Evolutionary conservation across 2,329 filamentous ascomycete genomes (phyloP).

Genomic region (Colletotrichum chrysophilum): DNA sequence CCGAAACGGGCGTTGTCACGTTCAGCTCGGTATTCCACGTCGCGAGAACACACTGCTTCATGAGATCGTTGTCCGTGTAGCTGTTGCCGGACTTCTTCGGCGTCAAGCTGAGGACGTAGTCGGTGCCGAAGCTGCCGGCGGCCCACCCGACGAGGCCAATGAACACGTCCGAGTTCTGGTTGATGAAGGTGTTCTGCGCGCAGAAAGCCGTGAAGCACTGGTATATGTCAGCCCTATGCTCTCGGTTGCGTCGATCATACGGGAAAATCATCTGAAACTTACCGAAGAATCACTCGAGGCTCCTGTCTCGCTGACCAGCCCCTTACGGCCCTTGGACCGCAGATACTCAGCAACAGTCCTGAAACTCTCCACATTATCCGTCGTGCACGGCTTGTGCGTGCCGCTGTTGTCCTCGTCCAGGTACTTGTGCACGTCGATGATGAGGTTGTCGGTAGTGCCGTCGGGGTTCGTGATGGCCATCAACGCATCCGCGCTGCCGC

Average conservation of each 20-base stretch:
- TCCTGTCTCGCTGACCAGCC: conserved; percentile 58
- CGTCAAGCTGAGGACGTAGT: conserved; percentile 49
- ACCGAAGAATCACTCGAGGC: conserved; percentile 47
- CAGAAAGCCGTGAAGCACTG: conserved; percentile 50
- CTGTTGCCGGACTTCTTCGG: conserved; percentile 36
- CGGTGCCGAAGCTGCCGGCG: conserved; percentile 47
- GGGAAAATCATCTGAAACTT: conserved; percentile 19
- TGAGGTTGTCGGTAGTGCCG: conserved; percentile 58
- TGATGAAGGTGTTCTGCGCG: conserved; percentile 51
- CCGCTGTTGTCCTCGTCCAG: conserved; percentile 63
- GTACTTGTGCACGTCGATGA: conserved; percentile 67
- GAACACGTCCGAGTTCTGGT: conserved; percentile 51
- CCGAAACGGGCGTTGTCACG: neutral
- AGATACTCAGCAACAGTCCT: conserved; percentile 51
- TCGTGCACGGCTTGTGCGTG: conserved; percentile 55
- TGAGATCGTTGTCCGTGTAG: conserved; percentile 43
- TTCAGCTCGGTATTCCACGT: conserved; percentile 14
- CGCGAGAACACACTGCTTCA: conserved; percentile 47
- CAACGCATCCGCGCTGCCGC: conserved; percentile 56
- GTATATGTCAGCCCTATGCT: neutral
- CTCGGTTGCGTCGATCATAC: no score
- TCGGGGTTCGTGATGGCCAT: conserved; percentile 62
- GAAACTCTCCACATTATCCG: conserved; percentile 57
- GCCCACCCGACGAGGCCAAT: conserved; percentile 52
- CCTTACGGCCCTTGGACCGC: conserved; percentile 50